phyloP scores from a whole-genome alignment of 177 flowering plant genomes.

The Tripterygium wilfordii region DNA sequence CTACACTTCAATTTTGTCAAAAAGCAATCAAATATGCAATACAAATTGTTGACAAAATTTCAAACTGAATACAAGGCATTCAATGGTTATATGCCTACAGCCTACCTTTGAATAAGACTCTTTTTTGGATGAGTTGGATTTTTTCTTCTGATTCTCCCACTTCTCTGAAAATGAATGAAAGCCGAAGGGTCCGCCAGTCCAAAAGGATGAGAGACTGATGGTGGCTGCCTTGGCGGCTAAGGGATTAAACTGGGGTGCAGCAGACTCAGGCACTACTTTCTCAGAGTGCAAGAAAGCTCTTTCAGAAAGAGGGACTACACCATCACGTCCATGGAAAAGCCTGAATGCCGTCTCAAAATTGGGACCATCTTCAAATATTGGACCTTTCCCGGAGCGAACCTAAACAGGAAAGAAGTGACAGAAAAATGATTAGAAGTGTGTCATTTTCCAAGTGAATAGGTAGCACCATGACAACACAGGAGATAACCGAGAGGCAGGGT shows the following conservation, averaged over 20 bases:
- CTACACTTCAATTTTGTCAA: background rate
- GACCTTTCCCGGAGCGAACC: constrained; percentile 36
- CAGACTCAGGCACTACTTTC: constrained; percentile 11
- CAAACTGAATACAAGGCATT: too few relatives aligned
- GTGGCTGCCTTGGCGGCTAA: constrained; percentile 82
- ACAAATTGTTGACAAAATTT: too few relatives aligned
- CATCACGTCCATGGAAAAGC: constrained; percentile 50
- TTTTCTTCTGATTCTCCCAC: constrained; percentile 31
- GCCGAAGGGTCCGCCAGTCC: constrained; percentile 60
- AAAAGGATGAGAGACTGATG: constrained; percentile 69
- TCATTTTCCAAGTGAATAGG: background rate
- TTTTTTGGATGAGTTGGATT: constrained; percentile 31
- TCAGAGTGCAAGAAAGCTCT: constrained; percentile 21
- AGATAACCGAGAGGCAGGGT: too few relatives aligned
- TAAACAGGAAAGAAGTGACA: constrained; percentile 9
- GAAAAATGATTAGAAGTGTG: background rate
- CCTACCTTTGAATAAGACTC: constrained; percentile 44
- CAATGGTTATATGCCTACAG: too few relatives aligned
- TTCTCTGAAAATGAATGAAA: constrained; percentile 50
- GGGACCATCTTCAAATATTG: constrained; percentile 57
- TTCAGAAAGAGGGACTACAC: constrained; percentile 45
- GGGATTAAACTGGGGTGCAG: constrained; percentile 50
- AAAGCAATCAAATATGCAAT: too few relatives aligned
- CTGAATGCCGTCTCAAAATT: constrained; percentile 46
- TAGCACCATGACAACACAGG: too few relatives aligned